A percentile compares a stretch with the other conserved stretches of the same genome.
Evolutionary conservation across 2,329 filamentous ascomycete species (phyloP).

Genomic region (Cephalotrichum gorgonifer): DNA sequence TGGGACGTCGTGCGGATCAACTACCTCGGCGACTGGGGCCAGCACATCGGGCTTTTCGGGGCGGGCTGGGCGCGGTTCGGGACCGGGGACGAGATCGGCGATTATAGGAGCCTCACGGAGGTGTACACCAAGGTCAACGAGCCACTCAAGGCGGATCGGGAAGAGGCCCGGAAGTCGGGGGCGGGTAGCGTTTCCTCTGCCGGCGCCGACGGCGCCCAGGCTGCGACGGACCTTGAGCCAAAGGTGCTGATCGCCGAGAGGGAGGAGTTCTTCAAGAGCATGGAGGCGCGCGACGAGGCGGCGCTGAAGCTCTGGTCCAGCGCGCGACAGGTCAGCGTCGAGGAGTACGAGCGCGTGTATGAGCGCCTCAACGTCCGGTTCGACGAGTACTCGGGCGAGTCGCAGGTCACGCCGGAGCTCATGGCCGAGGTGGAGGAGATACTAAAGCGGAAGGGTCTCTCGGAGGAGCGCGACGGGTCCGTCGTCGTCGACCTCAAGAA

Average conservation of each 20-base stretch:
- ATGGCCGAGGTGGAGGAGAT: slow-evolving; percentile 43
- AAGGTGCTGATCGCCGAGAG: slow-evolving; percentile 27
- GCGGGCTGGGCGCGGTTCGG: slow-evolving; percentile 60
- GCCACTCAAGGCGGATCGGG: not conserved
- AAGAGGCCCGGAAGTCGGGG: slow-evolving; percentile 21
- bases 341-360: slow-evolving; percentile 39
- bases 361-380: slow-evolving; percentile 41
- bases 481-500: slow-evolving; percentile 56
- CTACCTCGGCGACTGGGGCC: slow-evolving; percentile 67
- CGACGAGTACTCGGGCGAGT: slow-evolving; percentile 37
- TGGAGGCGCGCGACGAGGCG: slow-evolving; percentile 40
- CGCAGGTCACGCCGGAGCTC: not conserved
- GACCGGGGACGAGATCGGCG: slow-evolving; percentile 49
- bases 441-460: slow-evolving; percentile 47
- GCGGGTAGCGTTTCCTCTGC: not conserved
- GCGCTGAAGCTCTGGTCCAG: slow-evolving; percentile 38
- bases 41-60: slow-evolving; percentile 55
- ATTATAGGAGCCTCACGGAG: slow-evolving; percentile 60
- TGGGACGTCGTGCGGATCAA: slow-evolving; percentile 62
- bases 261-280: slow-evolving; percentile 43
- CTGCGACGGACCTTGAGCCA: slow-evolving; percentile 22
- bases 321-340: slow-evolving; percentile 38
- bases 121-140: slow-evolving; percentile 57
- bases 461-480: slow-evolving; percentile 45
- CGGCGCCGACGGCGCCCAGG: slow-evolving; percentile 12